Base-by-base conservation (phyloP, 106 monocot species). In the Dendrobium huoshanense region DNA sequence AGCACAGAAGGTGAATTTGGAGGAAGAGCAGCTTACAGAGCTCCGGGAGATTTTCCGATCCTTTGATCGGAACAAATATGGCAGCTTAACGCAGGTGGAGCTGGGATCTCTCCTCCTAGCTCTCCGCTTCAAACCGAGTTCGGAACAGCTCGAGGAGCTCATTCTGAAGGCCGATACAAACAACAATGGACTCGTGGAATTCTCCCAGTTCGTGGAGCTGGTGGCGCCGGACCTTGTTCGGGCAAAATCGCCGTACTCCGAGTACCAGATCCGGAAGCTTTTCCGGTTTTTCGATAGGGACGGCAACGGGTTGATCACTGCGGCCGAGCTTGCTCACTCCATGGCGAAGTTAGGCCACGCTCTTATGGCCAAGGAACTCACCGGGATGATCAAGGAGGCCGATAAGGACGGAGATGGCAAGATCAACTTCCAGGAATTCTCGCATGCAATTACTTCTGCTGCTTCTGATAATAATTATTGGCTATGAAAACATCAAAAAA, bases 311-410 rank as follows among this genome's bases (percentile, higher is more conserved):
- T 91, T 79, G 84, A 91, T 93, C 75, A 93, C 95, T 7, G 95
- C 93, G 51, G 88, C 89, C 9, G 93, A 95, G 85, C 88, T 95
- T 42, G 95, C 93, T 9, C 95, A 95, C 76, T 95, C 95, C 17
- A 93, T 95, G 95, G 95, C 95, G 48, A 84, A 81, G 73, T 82
- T 95, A n/a, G 95, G 93, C 0, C 95, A 95, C 70, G 89, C 92
- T 9, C 77, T 93, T 33, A 93, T 89, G 4, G 93, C 83, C 54
- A 89, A 85, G 79, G 95, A 95, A 90, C 88, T 93, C 74, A 95
- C 93, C 8, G 95, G 95, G 68, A 95, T 95, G 93, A 93, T 95
- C 79, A 86, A 87, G 82, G 95, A 95, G 85, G 95, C 95, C 11
- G 95, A 95, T 77, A 82, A 81, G 18, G 91, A 93, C 59, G 95